phyloP scores from a whole-genome alignment of 2,329 filamentous ascomycete species.

The Penicillium sp. region DNA sequence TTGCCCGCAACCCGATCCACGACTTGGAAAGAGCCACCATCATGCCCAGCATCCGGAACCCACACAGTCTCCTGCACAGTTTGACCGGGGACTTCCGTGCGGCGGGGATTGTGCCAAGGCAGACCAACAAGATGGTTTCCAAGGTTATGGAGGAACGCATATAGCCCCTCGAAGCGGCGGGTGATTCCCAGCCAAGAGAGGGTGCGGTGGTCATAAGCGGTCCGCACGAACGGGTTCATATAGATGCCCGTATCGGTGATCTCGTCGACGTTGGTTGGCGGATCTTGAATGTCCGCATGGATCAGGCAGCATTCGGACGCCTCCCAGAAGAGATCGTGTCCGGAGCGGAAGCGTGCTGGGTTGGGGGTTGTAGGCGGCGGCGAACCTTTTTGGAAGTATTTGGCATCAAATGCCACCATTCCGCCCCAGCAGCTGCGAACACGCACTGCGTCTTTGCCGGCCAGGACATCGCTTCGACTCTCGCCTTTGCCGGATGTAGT shows the following conservation, averaged over 20 bases:
- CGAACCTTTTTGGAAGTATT: conserved; percentile 42
- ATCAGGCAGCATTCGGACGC: conserved; percentile 64
- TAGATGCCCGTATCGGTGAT: conserved; percentile 59
- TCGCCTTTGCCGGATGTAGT: conserved; percentile 49
- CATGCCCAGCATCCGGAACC: conserved; percentile 31
- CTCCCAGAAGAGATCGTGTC: conserved; percentile 60
- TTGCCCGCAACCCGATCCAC: conserved; percentile 41
- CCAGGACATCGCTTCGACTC: conserved; percentile 63
- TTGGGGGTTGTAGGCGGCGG: conserved; percentile 26
- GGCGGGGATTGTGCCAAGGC: conserved; percentile 60
- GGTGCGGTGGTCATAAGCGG: conserved; percentile 61
- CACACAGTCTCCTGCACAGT: conserved; percentile 41
- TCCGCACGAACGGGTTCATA: conserved; percentile 72
- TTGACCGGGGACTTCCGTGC: conserved; percentile 59
- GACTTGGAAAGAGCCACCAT: conserved; percentile 37
- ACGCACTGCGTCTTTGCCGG: conserved; percentile 58
- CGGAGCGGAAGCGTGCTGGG: conserved; percentile 57
- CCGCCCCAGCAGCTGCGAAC: conserved; percentile 76
- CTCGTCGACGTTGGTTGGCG: conserved; percentile 30
- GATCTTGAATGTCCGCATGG: conserved; percentile 48
- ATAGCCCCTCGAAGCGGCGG: conserved; percentile 65
- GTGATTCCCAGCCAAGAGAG: conserved; percentile 59
- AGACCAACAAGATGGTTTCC: conserved; percentile 56
- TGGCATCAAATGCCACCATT: conserved; percentile 58
- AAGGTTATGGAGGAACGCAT: conserved; percentile 58